A percentile compares a stretch with the other conserved stretches of the same genome.
Conservation (phyloP, 139 green algal genomes). For the Diplosphaera chodatii region DNA sequence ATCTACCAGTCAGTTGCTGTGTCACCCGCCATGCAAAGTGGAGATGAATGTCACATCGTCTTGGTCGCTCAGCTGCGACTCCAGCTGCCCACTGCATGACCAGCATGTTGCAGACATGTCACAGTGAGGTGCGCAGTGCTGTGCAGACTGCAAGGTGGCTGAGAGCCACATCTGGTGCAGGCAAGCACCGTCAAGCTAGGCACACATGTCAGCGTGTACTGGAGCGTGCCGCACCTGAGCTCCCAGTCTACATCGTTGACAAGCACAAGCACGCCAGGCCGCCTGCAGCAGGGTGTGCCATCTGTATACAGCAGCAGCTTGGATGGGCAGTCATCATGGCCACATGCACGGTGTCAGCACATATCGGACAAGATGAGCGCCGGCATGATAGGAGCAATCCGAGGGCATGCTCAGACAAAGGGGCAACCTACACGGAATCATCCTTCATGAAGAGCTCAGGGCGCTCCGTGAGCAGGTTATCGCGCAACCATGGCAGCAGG, state of each 20-base stretch:
- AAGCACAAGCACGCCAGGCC: constrained; percentile 87
- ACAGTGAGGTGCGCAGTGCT: too few species aligned
- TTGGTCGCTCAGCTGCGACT: constrained; percentile 55
- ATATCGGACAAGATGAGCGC: too few species aligned
- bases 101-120: background rate
- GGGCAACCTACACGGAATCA: constrained; percentile 57
- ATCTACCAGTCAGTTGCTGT: too few species aligned
- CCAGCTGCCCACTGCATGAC: constrained; percentile 64
- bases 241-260: constrained; percentile 95
- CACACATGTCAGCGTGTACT: too few species aligned
- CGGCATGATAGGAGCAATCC: too few species aligned
- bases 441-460: constrained; percentile 89
- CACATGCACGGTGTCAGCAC: too few species aligned
- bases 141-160: too few species aligned
- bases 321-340: too few species aligned
- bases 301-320: too few species aligned
- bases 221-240: constrained; percentile 75
- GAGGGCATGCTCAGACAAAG: too few species aligned
- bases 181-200: too few species aligned
- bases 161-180: too few species aligned
- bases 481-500: constrained; percentile 58
- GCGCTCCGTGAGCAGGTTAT: constrained; percentile 70
- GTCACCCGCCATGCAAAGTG: constrained; percentile 88
- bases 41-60: constrained; percentile 89
- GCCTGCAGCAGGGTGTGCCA: constrained; percentile 48